Percentiles rank a stretch among this genome's conserved stretches.
phyloP scores from a whole-genome alignment of 2,329 filamentous ascomycete genomes.

The Ascochyta clinopodiicola region DNA sequence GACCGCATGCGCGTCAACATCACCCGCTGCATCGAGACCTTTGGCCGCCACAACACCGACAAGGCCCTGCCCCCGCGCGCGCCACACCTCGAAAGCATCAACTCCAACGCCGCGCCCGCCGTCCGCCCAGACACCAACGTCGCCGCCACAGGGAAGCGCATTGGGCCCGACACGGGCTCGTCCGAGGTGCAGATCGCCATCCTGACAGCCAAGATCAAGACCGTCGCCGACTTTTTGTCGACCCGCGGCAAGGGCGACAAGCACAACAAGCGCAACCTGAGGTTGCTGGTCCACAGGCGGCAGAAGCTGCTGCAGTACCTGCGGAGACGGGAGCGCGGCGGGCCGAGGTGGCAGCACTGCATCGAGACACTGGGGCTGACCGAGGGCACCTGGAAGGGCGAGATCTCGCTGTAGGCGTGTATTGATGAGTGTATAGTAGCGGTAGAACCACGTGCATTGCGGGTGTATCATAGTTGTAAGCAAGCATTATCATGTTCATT shows the following conservation, averaged over 20 bases:
- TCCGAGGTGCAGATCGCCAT: slow-evolving; percentile 98
- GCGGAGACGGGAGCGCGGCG: slow-evolving; percentile 86
- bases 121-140: slow-evolving; percentile 53
- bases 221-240: slow-evolving; percentile 74
- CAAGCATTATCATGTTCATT: not conserved
- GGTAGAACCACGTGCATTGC: slow-evolving; percentile 1
- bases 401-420: slow-evolving; percentile 71
- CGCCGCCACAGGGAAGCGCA: slow-evolving; percentile 59
- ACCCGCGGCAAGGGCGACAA: slow-evolving; percentile 82
- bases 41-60: slow-evolving; percentile 93
- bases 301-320: slow-evolving; percentile 90
- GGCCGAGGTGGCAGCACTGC: slow-evolving; percentile 86
- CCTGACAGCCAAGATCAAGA: slow-evolving; percentile 89
- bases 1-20: slow-evolving; percentile 84
- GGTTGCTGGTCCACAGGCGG: slow-evolving; percentile 82
- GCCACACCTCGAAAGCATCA: slow-evolving; percentile 53
- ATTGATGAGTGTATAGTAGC: slow-evolving; percentile 9
- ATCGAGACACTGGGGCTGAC: slow-evolving; percentile 83
- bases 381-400: slow-evolving; percentile 86
- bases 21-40: slow-evolving; percentile 81
- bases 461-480: slow-evolving; percentile 12
- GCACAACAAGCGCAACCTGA: slow-evolving; percentile 89
- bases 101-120: slow-evolving; percentile 50
- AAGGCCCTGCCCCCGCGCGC: slow-evolving; percentile 67
- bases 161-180: slow-evolving; percentile 92